Evolutionary conservation across 305 asterid species (phyloP), one percentile per base, ranked within the genome.

Genomic region (Solanum hybrid): DNA sequence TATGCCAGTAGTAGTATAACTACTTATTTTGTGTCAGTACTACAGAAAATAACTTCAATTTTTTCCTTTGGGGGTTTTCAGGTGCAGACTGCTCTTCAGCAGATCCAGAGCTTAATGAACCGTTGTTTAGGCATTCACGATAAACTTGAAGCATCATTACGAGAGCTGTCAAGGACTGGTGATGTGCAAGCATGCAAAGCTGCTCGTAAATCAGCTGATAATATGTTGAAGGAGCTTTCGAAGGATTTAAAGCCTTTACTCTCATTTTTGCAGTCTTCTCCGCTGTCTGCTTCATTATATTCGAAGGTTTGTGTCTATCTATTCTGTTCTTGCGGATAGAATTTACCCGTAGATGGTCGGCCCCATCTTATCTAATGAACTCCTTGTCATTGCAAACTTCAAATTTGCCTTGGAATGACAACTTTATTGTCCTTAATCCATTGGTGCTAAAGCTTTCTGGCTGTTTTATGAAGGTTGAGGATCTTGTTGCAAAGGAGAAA

Each of bases 81-180:
- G 99, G 98, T 97, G 89, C 95, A 92, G 93, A 92, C 96, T 88
- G 90, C 95, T 86, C 91, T 96, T 89, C 99, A 94, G 93, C 97
- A 95, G 94, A 91, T 95, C 90, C 95, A 89, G 87, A 92, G 56
- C 85, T 87, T 96, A 88, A 91, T 96, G 92, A 94, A 92, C 90
- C 92, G 91, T 75, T 90, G 94, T 89, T 89, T 97, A 94, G 77
- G 78, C 66, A 93, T 94, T 89, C 98, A 95, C 46, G 97, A 96
- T 93, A 94, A 94, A 92, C 92, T 97, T 80, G 99, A 97, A 92
- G 95, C 95, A 88, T 97, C 99, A 79, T 76, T 97, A 40, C 96
- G 95, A 40, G 98, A 97, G 90, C 99, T 97, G 90, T 96, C 99
- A 46, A 94, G 99, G 88, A 96, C 96, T 3, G 99, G 99, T 26